Percentiles rank a stretch among this genome's conserved stretches.
Evolutionary conservation across 2,329 filamentous ascomycete genomes (phyloP).

Genomic region (Hirsutella minnesotensis): DNA sequence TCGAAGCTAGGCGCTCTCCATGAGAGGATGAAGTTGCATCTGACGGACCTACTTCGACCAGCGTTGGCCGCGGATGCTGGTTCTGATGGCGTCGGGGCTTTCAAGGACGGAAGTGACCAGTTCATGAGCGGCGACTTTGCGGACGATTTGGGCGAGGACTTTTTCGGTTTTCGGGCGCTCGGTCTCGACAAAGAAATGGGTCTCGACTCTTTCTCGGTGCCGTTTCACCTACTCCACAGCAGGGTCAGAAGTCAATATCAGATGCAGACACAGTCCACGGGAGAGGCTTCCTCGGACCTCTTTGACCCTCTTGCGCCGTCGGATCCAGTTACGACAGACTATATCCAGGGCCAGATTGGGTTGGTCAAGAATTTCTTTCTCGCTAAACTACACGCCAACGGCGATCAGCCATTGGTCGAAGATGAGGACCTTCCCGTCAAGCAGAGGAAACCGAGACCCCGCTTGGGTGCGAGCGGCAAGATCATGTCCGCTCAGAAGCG

Average conservation of each 20-base stretch:
- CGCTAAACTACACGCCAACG: slow-evolving; percentile 74
- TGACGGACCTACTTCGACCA: slow-evolving; percentile 85
- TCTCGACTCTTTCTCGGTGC: slow-evolving; percentile 76
- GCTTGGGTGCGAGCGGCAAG: slow-evolving; percentile 62
- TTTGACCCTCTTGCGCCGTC: slow-evolving; percentile 58
- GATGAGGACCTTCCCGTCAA: slow-evolving; percentile 92
- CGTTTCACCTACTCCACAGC: slow-evolving; percentile 85
- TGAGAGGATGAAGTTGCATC: slow-evolving; percentile 86
- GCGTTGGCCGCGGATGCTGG: slow-evolving; percentile 65
- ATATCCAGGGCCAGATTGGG: slow-evolving; percentile 68
- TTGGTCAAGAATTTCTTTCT: slow-evolving; percentile 87
- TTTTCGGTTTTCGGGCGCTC: slow-evolving; percentile 95
- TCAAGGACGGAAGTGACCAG: slow-evolving; percentile 94
- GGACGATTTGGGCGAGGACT: slow-evolving; percentile 95
- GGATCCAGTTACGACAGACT: slow-evolving; percentile 69
- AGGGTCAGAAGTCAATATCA: slow-evolving; percentile 79
- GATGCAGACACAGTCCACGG: slow-evolving; percentile 55
- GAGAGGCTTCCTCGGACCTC: slow-evolving; percentile 45
- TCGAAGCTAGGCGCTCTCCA: slow-evolving; percentile 74
- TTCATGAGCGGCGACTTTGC: slow-evolving; percentile 96
- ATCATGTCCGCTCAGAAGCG: slow-evolving; percentile 77
- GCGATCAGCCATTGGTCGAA: slow-evolving; percentile 71
- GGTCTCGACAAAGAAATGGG: slow-evolving; percentile 88
- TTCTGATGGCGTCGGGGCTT: slow-evolving; percentile 76
- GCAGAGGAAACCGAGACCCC: slow-evolving; percentile 65